phyloP scores from a whole-genome alignment of 495 filamentous ascomycete species.

The Clohesyomyces aquaticus region DNA sequence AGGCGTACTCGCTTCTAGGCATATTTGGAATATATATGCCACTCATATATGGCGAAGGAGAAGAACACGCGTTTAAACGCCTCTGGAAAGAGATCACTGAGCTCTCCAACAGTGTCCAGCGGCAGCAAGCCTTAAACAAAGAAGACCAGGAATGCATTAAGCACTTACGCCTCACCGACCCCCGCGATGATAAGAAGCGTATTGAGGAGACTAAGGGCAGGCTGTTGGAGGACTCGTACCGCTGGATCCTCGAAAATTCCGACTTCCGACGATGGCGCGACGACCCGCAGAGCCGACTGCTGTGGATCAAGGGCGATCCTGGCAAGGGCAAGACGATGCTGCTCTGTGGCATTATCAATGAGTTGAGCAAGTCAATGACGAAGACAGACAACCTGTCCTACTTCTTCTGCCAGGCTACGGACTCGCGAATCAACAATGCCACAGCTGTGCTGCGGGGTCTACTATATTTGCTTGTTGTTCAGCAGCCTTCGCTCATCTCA shows the following conservation, averaged over 20 bases:
- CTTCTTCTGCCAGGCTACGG: conserved; percentile 22
- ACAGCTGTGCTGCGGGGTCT: conserved; percentile 49
- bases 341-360: not conserved
- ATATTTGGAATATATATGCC: not conserved
- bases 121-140: too few relatives aligned
- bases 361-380: not conserved
- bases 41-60: not conserved
- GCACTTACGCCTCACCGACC: not conserved
- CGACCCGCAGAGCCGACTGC: conserved; percentile 19
- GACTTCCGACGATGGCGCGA: conserved; percentile 46
- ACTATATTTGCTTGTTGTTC: conserved; percentile 47
- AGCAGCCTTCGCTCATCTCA: conserved; percentile 45
- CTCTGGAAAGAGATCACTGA: not conserved
- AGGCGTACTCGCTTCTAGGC: not conserved
- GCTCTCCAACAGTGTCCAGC: too few relatives aligned
- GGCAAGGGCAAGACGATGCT: not conserved
- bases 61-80: not conserved
- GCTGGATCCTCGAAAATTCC: conserved; percentile 39
- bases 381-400: not conserved
- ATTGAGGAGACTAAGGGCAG: not conserved
- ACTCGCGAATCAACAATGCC: conserved; percentile 47
- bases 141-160: too few relatives aligned
- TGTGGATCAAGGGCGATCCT: not conserved
- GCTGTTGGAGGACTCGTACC: not conserved
- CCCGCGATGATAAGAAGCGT: not conserved